Evolutionary conservation across 192 early-diverging fungal species (phyloP), one percentile per base, ranked within the genome.

Genomic region (Paraglomus occultum): DNA sequence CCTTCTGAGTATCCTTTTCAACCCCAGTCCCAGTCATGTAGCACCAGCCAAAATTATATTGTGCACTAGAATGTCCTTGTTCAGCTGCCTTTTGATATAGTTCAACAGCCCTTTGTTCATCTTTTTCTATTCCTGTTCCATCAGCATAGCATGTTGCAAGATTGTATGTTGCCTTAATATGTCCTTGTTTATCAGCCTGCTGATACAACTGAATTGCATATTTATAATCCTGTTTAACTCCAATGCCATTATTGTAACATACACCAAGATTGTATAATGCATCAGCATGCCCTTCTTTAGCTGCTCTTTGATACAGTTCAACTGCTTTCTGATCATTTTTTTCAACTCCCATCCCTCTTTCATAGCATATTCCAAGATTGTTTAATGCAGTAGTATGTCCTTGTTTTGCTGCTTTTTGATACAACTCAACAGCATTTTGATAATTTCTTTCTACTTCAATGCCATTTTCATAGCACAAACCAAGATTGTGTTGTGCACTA

Each of bases 331-430:
- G 67, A 61, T 84, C 74, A 58, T 82, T 76, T 45, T 79, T 63
- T 14, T 68, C 74, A 15, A 91, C 83, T 15, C 92, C 92, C 49
- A 91, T 81, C 11, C 91, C 93, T 69, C 84, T 89, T 40, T 88
- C 85, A 58, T 88, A 84, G 68, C 91, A 93, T 60, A 83, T 90
- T 4, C 89, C 93, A 15, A 92, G 80, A 63, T 91, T 93, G 76
- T 88, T 91, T 68, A 93, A 90, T 6, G 92, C 90, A 89, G 89
- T 90, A 2, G 92, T 86, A 69, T 94, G 89, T 57, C 88, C 86
- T 59, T 87, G 81, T 46, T 87, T 74, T 2, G 92, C 89, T 12
- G 91, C 85, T 55, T 82, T 77, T 18, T 84, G 74, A 58, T 91
- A 84, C 77, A 90, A 83, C 43, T 82, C 72, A 2, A 91, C 79